Percentiles rank a stretch among this genome's conserved stretches.
phyloP scores from a whole-genome alignment of 257 asterid genomes.

The Primulina eburnea region DNA sequence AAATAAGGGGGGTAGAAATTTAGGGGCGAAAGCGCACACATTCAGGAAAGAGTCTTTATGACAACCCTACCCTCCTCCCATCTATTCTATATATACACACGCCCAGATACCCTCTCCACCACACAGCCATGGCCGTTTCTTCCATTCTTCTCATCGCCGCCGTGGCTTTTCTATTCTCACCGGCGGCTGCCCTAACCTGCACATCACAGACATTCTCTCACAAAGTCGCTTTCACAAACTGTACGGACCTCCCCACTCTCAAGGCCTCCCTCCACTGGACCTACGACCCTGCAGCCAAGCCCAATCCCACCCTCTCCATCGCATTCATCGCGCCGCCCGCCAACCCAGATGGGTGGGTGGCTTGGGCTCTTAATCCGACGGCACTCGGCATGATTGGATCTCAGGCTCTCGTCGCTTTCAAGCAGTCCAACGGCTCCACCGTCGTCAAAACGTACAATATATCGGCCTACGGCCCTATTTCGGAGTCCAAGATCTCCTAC shows the following conservation, averaged over 20 bases:
- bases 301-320: constrained; percentile 45
- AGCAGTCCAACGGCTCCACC: constrained; percentile 38
- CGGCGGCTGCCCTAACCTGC: constrained; percentile 44
- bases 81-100: background rate
- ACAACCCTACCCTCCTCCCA: background rate
- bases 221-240: constrained; percentile 31
- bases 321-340: constrained; percentile 68
- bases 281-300: constrained; percentile 34
- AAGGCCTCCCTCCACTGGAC: constrained; percentile 56
- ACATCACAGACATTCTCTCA: constrained; percentile 36
- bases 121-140: constrained; percentile 33
- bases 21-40: too few species aligned
- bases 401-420: constrained; percentile 57
- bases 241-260: constrained; percentile 48
- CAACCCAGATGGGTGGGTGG: constrained; percentile 62
- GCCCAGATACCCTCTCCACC: background rate
- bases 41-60: too few species aligned
- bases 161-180: constrained; percentile 35
- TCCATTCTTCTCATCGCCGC: constrained; percentile 30
- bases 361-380: constrained; percentile 73
- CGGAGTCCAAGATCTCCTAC: constrained; percentile 48
- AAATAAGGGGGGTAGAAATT: too few species aligned
- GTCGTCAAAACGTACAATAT: constrained; percentile 55
- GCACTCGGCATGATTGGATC: constrained; percentile 60
- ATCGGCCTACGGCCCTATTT: constrained; percentile 33